These are phyloP conservation scores for Trametes meyenii DNA, from an alignment of 768 basidiomycete species.

Conservation along the genomic window DNA sequence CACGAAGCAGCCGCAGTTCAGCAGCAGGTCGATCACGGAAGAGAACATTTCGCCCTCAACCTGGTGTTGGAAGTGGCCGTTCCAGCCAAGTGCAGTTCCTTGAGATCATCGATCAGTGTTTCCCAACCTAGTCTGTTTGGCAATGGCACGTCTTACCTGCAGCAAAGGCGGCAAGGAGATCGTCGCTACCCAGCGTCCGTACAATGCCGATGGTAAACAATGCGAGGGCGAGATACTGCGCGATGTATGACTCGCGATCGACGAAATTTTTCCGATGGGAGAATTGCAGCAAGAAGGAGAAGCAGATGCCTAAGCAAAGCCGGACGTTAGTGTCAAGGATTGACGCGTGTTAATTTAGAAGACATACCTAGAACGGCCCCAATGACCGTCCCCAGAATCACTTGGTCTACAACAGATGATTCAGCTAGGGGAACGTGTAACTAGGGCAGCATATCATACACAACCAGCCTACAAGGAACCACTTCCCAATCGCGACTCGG, in stretches of 20 bases:
- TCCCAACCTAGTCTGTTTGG: slow-evolving; percentile 41
- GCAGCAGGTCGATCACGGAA: slow-evolving; percentile 85
- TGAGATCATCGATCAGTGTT: slow-evolving; percentile 6
- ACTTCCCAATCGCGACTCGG: slow-evolving; percentile 71
- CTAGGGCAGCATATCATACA: slow-evolving; percentile 60
- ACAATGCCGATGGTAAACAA: slow-evolving; percentile 77
- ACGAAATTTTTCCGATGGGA: slow-evolving; percentile 67
- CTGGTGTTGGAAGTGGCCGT: slow-evolving; percentile 78
- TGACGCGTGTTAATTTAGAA: no score
- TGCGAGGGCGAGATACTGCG: slow-evolving; percentile 77
- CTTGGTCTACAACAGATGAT: slow-evolving; percentile 58
- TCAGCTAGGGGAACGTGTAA: background rate
- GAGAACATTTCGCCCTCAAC: slow-evolving; percentile 88
- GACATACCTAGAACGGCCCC: slow-evolving; percentile 57
- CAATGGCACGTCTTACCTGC: slow-evolving; percentile 49
- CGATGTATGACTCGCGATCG: slow-evolving; percentile 84
- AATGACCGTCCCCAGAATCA: slow-evolving; percentile 70
- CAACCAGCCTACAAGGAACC: slow-evolving; percentile 86
- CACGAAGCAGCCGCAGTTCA: slow-evolving; percentile 80
- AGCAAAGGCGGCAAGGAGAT: slow-evolving; percentile 88
- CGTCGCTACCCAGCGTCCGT: slow-evolving; percentile 81
- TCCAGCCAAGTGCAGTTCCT: slow-evolving; percentile 93
- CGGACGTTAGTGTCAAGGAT: no score
- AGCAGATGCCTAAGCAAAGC: slow-evolving; percentile 63
- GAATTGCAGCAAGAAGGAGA: slow-evolving; percentile 73